phyloP scores from a whole-genome alignment of 139 green algal genomes.

The Spirogloea muscicola region DNA sequence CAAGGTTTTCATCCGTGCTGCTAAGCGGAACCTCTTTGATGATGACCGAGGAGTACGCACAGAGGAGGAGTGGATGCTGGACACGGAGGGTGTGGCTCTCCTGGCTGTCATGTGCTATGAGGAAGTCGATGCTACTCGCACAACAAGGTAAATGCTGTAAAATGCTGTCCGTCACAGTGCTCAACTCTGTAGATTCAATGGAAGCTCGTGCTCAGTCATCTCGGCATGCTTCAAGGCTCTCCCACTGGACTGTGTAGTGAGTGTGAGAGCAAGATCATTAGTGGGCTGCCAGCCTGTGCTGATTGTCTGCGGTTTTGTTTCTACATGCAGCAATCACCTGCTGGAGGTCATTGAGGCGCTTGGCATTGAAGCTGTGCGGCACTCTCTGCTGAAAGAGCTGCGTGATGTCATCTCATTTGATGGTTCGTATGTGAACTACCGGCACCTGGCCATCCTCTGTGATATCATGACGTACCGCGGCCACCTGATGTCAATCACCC shows the following conservation, averaged over 20 bases:
- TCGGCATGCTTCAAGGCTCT: too few relatives aligned
- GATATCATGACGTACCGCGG: constrained; percentile 84
- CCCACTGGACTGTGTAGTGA: too few relatives aligned
- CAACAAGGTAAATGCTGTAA: constrained; percentile 33
- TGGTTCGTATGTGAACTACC: constrained; percentile 96
- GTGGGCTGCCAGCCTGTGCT: too few relatives aligned
- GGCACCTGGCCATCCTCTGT: constrained; percentile 87
- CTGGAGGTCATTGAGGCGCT: constrained; percentile 75
- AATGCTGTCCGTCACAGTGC: too few relatives aligned
- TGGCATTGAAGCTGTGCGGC: constrained; percentile 89
- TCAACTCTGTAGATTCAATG: too few relatives aligned
- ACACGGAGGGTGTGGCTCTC: constrained; percentile 96
- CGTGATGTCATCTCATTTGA: constrained; percentile 98
- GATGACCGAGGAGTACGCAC: constrained; percentile 54
- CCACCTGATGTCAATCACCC: constrained; percentile 97
- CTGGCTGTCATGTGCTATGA: constrained; percentile 83
- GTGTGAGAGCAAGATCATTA: too few relatives aligned
- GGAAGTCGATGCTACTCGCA: constrained; percentile 84
- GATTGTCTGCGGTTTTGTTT: too few relatives aligned
- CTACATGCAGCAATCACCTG: constrained; percentile 54
- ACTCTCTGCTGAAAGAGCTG: constrained; percentile 88
- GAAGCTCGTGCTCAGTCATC: too few relatives aligned
- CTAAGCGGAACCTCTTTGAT: constrained; percentile 62
- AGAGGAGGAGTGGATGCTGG: constrained; percentile 91
- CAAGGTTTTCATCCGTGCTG: constrained; percentile 89